These are phyloP conservation scores for Leccinum pellstonianum DNA, from an alignment of 768 basidiomycete species.

Conservation along the genomic window DNA sequence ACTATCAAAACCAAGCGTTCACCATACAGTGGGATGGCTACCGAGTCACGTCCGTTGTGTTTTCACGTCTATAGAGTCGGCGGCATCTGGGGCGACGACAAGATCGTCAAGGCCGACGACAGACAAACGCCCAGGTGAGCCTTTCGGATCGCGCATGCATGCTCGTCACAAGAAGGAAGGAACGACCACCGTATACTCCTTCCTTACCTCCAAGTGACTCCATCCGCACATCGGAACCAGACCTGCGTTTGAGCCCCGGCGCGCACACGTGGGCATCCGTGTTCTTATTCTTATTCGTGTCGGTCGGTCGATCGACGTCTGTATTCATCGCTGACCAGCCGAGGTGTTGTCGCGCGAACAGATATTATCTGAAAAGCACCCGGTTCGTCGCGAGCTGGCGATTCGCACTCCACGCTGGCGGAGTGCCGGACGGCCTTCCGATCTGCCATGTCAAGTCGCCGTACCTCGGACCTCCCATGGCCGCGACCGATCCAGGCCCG, in stretches of 20 bases:
- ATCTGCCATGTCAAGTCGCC: conserved; percentile 30
- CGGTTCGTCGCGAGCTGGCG: conserved; percentile 23
- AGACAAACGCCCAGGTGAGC: conserved; percentile 26
- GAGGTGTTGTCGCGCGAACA: conserved; percentile 1
- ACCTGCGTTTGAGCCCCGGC: not conserved
- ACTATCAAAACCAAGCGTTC: conserved; percentile 1
- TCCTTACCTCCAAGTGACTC: not conserved
- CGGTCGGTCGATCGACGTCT: not conserved
- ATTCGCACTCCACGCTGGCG: conserved; percentile 18
- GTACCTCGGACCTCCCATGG: conserved; percentile 27
- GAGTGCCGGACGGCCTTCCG: conserved; percentile 16
- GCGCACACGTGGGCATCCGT: not conserved
- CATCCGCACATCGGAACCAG: not conserved
- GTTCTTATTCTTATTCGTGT: not conserved
- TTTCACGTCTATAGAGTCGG: conserved; percentile 32
- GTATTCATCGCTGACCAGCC: not conserved
- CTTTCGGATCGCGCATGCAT: not conserved
- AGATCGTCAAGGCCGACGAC: conserved; percentile 29
- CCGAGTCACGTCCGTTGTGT: conserved; percentile 11
- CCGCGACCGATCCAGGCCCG: conserved; percentile 15
- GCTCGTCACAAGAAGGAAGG: not conserved
- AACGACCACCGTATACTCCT: not conserved
- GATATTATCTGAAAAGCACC: conserved; percentile 25
- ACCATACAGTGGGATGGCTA: conserved; percentile 1
- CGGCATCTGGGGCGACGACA: conserved; percentile 30